These are phyloP conservation scores for Backusella macrospora DNA, from an alignment of 192 early-diverging fungal genomes.

Conservation along the genomic window DNA sequence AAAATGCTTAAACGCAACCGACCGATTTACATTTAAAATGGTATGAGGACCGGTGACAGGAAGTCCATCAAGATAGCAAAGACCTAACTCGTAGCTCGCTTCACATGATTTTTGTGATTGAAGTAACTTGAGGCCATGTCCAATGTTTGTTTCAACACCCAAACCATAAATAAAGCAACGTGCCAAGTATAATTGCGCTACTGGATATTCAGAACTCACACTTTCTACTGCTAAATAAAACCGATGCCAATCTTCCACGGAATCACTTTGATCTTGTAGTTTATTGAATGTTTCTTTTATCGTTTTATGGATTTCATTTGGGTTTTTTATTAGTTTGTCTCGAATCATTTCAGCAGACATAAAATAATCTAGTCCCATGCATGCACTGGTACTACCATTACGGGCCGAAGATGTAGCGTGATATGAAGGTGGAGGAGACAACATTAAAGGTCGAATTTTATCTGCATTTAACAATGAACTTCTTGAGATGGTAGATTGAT, in stretches of 20 bases:
- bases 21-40: slow-evolving; percentile 1
- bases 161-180: slow-evolving; percentile 30
- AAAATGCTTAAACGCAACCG: slow-evolving; percentile 26
- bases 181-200: slow-evolving; percentile 30
- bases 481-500: slow-evolving; percentile 14
- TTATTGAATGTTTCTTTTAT: slow-evolving; percentile 20
- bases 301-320: neutral
- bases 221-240: slow-evolving; percentile 25
- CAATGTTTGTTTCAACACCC: slow-evolving; percentile 22
- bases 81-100: slow-evolving; percentile 27
- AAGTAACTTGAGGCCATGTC: slow-evolving; percentile 19
- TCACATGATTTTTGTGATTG: slow-evolving; percentile 18
- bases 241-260: slow-evolving; percentile 15
- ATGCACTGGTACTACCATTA: slow-evolving; percentile 15
- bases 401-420: slow-evolving; percentile 4
- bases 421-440: neutral
- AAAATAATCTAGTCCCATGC: slow-evolving; percentile 1
- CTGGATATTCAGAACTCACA: slow-evolving; percentile 10
- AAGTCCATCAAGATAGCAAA: slow-evolving; percentile 33
- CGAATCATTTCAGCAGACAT: neutral
- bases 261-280: slow-evolving; percentile 20
- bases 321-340: neutral
- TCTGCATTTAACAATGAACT: slow-evolving; percentile 7
- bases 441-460: slow-evolving; percentile 4
- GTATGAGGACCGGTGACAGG: neutral